A percentile compares a stretch with the other conserved stretches of the same genome.
Evolutionary conservation across 306 rosid species (phyloP).

Genomic region (Malus fusca): DNA sequence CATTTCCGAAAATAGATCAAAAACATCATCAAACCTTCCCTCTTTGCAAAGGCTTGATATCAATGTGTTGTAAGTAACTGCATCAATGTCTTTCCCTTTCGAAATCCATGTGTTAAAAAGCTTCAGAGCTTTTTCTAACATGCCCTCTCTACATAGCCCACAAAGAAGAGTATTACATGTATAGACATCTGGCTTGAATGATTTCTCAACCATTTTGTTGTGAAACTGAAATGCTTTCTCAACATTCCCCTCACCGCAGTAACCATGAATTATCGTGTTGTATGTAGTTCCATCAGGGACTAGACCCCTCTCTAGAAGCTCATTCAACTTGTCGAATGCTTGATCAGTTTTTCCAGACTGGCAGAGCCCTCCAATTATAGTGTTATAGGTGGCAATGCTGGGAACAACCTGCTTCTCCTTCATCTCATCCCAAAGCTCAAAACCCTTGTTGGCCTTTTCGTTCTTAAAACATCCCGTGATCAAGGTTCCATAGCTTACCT

Average conservation of each 20-base stretch:
- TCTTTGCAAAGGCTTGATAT: conserved; percentile 72
- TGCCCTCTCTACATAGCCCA: conserved; percentile 65
- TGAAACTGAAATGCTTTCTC: conserved; percentile 84
- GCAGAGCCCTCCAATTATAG: conserved; percentile 67
- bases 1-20: conserved; percentile 59
- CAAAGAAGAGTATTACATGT: conserved; percentile 73
- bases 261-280: conserved; percentile 76
- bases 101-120: conserved; percentile 62
- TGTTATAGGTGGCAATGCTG: conserved; percentile 58
- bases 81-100: conserved; percentile 51
- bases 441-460: conserved; percentile 40
- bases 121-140: conserved; percentile 71
- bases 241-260: conserved; percentile 58
- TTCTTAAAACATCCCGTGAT: conserved; percentile 74
- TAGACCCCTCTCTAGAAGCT: conserved; percentile 57
- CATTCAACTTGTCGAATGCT: conserved; percentile 66
- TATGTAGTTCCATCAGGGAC: conserved; percentile 66
- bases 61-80: conserved; percentile 76
- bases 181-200: conserved; percentile 60
- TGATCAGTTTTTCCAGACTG: conserved; percentile 53
- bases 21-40: conserved; percentile 56
- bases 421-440: conserved; percentile 79
- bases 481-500: conserved; percentile 79
- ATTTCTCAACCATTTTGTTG: conserved; percentile 60
- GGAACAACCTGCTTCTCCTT: conserved; percentile 57